phyloP scores from a whole-genome alignment of 345 rosid genomes.

The Leavenworthia alabamica region DNA sequence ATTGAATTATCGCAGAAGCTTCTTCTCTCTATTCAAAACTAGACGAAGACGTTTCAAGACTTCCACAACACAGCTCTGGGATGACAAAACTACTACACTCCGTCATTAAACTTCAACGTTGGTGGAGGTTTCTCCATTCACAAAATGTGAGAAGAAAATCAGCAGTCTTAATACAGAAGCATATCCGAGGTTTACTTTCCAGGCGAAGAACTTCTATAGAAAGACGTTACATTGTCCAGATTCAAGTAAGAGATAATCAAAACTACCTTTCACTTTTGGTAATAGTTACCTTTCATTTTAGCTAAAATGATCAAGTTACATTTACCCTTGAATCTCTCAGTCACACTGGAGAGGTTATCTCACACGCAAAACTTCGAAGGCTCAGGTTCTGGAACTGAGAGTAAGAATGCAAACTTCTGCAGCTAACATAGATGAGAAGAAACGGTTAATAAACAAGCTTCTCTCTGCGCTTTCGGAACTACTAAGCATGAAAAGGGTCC shows the following conservation, averaged over 20 bases:
- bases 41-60: slow-evolving; percentile 8
- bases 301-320: neutral
- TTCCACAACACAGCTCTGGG: slow-evolving; percentile 29
- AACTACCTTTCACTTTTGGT: neutral
- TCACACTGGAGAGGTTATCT: slow-evolving; percentile 78
- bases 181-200: slow-evolving; percentile 50
- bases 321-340: slow-evolving; percentile 32
- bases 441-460: slow-evolving; percentile 75
- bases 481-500: slow-evolving; percentile 62
- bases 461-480: slow-evolving; percentile 68
- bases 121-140: slow-evolving; percentile 62
- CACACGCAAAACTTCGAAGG: slow-evolving; percentile 61
- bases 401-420: slow-evolving; percentile 63
- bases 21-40: slow-evolving; percentile 26
- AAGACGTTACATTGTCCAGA: slow-evolving; percentile 39
- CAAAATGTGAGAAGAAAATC: slow-evolving; percentile 43
- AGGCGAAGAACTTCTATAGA: slow-evolving; percentile 40
- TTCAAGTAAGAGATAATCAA: slow-evolving; percentile 56
- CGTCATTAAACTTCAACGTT: slow-evolving; percentile 67
- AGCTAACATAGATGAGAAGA: slow-evolving; percentile 68
- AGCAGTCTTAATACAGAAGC: slow-evolving; percentile 51
- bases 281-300: neutral
- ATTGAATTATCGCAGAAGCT: slow-evolving; percentile 37
- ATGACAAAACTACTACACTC: slow-evolving; percentile 26
- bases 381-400: slow-evolving; percentile 54